Conservation (phyloP, 805 yeast species). For the Komagataella mondaviorum region DNA sequence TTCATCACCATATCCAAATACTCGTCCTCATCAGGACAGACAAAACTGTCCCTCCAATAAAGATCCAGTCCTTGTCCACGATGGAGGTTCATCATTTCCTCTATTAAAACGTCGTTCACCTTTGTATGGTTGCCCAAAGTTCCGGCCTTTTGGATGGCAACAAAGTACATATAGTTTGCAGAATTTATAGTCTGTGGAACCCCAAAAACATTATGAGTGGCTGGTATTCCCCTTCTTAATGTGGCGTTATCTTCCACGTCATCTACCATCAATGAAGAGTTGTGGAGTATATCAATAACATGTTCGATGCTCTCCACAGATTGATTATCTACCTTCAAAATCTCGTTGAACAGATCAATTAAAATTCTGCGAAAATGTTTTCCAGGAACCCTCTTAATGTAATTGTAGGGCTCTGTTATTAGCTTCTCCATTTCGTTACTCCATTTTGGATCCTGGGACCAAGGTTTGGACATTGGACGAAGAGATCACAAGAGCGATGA, state of each 20-base stretch:
- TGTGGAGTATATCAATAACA: conserved; percentile 48
- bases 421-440: conserved; percentile 13
- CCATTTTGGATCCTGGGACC: conserved; percentile 9
- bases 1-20: conserved; percentile 74
- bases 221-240: conserved; percentile 63
- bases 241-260: conserved; percentile 77
- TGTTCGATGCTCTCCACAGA: conserved; percentile 25
- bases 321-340: conserved; percentile 27
- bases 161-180: conserved; percentile 72
- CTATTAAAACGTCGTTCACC: conserved; percentile 33
- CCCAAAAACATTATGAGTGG: conserved; percentile 72
- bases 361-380: conserved; percentile 38
- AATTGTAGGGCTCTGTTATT: conserved; percentile 31
- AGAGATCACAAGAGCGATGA: background rate
- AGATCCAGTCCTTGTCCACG: conserved; percentile 86
- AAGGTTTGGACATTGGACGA: background rate
- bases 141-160: conserved; percentile 41
- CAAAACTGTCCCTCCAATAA: conserved; percentile 66
- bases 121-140: conserved; percentile 13
- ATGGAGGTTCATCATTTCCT: conserved; percentile 72
- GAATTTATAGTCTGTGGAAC: conserved; percentile 70
- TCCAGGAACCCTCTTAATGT: conserved; percentile 37
- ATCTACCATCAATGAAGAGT: conserved; percentile 61
- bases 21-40: conserved; percentile 46
- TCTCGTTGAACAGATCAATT: conserved; percentile 38